These are phyloP conservation scores for Suhomyces sp. DNA, from an alignment of 805 yeast genomes.

Conservation along the genomic window DNA sequence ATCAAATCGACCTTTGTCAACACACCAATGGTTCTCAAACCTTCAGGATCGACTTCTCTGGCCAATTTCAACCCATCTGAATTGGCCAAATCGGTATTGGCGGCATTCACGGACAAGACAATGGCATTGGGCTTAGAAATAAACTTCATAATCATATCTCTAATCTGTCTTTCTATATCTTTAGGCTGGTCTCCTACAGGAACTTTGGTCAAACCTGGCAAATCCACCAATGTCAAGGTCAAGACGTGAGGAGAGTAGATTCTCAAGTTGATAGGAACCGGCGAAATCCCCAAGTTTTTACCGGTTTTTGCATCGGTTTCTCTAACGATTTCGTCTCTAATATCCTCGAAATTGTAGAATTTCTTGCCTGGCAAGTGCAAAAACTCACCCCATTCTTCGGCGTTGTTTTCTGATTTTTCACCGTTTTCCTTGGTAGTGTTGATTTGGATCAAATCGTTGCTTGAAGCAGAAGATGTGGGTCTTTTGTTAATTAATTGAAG, in stretches of 20 bases:
- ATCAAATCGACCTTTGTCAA: slow-evolving; percentile 93
- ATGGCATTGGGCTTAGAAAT: slow-evolving; percentile 95
- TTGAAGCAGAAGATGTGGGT: slow-evolving; percentile 23
- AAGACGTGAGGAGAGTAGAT: slow-evolving; percentile 92
- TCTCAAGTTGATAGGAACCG: slow-evolving; percentile 89
- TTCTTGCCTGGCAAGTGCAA: slow-evolving; percentile 87
- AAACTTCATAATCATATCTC: slow-evolving; percentile 88
- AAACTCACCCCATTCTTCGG: slow-evolving; percentile 96
- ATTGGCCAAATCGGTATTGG: slow-evolving; percentile 95
- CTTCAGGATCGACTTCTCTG: slow-evolving; percentile 97
- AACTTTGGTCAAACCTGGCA: slow-evolving; percentile 96
- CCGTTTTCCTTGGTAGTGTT: slow-evolving; percentile 44
- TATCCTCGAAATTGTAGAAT: slow-evolving; percentile 83
- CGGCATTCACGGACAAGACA: slow-evolving; percentile 77
- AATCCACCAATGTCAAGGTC: slow-evolving; percentile 90
- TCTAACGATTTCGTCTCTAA: slow-evolving; percentile 83
- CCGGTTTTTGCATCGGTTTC: slow-evolving; percentile 88
- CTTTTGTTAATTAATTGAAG: slow-evolving; percentile 76
- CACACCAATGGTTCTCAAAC: slow-evolving; percentile 93
- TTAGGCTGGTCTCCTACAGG: slow-evolving; percentile 99
- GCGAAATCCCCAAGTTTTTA: slow-evolving; percentile 80
- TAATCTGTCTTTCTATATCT: slow-evolving; percentile 92
- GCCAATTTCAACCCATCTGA: slow-evolving; percentile 95
- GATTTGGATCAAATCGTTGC: slow-evolving; percentile 43
- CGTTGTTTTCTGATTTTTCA: slow-evolving; percentile 62